Evolutionary conservation across 768 basidiomycete species (phyloP), one percentile per base, ranked within the genome.

Genomic region (Dendrothele bispora): DNA sequence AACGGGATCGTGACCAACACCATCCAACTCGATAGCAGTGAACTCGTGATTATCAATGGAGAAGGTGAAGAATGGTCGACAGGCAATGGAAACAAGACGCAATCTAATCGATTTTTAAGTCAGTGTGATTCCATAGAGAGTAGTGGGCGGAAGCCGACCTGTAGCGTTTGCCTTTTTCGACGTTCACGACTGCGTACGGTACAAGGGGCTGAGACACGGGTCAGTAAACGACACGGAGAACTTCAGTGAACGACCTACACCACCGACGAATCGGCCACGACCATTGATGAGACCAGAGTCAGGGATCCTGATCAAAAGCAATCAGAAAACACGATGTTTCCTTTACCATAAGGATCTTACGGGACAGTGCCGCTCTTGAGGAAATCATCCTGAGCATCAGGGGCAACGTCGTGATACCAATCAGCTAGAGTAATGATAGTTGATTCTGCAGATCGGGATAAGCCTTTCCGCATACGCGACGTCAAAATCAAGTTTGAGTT

Each of bases 221-320:
- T 27, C 26, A 35, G 28, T 22, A 10, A 21, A 28, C 20, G 32
- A 18, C 39, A 24, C 38, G 26, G 25, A 14, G n/a, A n/a, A n/a
- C 1, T 51, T n/a, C n/a, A n/a, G n/a, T n/a, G 27, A 20, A 11
- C 15, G 27, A 49, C 41, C 32, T 32, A 49, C 42, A 20, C 43
- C 32, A 20, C 28, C 21, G 30, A 43, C 25, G 39, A 52, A 55
- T 34, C 79, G 74, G 20, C 81, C 80, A 14, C 55, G 56, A 0
- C 79, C 79, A 35, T 83, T 83, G 39, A 83, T 79, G 7, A 83
- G 57, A 0, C 73, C 75, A 14, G 79, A 63, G 43, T 78, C 56
- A 1, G 68, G n/a, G n/a, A n/a, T n/a, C n/a, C n/a, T n/a, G n/a
- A n/a, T n/a, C n/a, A n/a, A n/a, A n/a, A n/a, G n/a, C n/a, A n/a